Base-by-base conservation (phyloP, 2,329 filamentous ascomycete species). In the Xylaria sp. region DNA sequence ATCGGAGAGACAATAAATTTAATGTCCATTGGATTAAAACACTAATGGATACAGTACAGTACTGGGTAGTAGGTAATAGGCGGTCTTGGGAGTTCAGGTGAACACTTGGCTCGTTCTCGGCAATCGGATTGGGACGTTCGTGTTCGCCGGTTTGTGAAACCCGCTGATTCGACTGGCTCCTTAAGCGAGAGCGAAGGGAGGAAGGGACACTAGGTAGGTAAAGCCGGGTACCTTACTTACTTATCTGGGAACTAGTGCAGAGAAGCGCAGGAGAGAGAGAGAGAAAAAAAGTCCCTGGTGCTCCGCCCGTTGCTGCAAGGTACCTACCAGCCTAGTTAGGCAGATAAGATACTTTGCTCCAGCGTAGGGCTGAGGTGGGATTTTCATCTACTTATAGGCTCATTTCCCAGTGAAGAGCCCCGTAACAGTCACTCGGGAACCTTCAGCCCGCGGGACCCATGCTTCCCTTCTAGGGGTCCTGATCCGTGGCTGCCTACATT, bases 61-160 rank as follows among this genome's bases (percentile, higher is more conserved):
- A 47, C 44, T 47, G 18, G 1, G 32, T 35, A 10, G 32, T 10
- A 35, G 32, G n/a, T n/a, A 35, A 47, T 47, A 47, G 44, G 37
- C 18, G 23, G 58, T 32, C 62, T 62, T 65, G 42, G 51, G 8
- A 37, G 51, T 27, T 37, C 40, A 54, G 47, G 50, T 62, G 50
- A 61, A 48, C 55, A 50, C 58, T 65, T 69, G 66, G 62, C 50
- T 62, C 57, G 47, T 63, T 60, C 65, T 63, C 65, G 65, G 66
- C 66, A 61, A 63, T 66, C 55, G 63, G 60, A 42, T 21, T 67
- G 5, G 64, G 64, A 57, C 10, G 60, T 67, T 68, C 66, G 66
- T 69, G 69, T 71, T 71, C 62, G 66, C 66, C 63, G 66, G 47
- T 27, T 42, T 53, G 29, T 65, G 47, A 65, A 62, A 60, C 67